phyloP scores from a whole-genome alignment of 257 asterid species.

The Anisodus tanguticus region DNA sequence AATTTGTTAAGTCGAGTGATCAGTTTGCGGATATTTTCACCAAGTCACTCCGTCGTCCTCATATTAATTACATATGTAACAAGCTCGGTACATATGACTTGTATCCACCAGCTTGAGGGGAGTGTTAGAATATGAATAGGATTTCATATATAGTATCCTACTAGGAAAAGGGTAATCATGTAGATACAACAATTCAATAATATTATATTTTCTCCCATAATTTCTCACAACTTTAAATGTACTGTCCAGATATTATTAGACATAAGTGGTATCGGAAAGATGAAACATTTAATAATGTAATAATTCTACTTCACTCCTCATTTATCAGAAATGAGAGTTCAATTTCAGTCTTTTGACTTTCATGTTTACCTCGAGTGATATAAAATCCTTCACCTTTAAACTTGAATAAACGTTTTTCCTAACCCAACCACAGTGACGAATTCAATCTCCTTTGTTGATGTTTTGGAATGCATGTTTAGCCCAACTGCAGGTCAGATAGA shows the following conservation, averaged over 20 bases:
- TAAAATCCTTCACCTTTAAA: neutral
- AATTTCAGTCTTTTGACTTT: neutral
- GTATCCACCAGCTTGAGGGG: no score
- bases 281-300: neutral
- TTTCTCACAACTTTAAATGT: neutral
- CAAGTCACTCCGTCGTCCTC: no score
- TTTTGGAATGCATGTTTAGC: neutral
- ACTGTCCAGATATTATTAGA: neutral
- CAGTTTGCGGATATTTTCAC: no score
- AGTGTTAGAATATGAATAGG: no score
- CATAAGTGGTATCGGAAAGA: neutral
- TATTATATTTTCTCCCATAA: no score
- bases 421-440: neutral
- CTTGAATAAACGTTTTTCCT: neutral
- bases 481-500: constrained; percentile 22
- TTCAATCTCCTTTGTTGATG: neutral
- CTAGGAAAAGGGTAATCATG: no score
- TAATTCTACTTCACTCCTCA: neutral
- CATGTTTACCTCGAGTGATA: neutral
- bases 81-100: no score
- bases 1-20: no score
- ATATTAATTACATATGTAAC: no score
- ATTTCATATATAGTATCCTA: no score
- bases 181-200: no score
- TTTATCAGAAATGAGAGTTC: constrained; percentile 2